Conservation (phyloP, 2,329 filamentous ascomycete species). For the Aureobasidium sp. region DNA sequence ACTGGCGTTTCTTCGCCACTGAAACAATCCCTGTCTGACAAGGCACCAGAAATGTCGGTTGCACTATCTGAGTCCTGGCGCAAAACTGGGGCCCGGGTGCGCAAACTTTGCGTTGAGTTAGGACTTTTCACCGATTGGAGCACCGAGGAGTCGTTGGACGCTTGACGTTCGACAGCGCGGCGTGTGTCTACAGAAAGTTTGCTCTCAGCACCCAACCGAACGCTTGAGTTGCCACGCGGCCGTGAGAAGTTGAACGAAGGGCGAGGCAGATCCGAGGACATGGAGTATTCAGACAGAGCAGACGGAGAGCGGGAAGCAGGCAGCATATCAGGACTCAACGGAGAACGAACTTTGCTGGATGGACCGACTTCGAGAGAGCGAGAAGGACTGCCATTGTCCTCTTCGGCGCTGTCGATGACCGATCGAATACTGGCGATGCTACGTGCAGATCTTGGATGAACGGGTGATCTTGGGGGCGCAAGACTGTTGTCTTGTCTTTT, state of each 20-base stretch:
- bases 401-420: conserved; percentile 51
- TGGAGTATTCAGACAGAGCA: conserved; percentile 72
- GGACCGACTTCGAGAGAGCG: conserved; percentile 56
- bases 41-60: conserved; percentile 3
- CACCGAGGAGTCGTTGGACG: conserved; percentile 2
- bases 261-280: conserved; percentile 52
- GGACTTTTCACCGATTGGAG: not conserved
- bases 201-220: conserved; percentile 18
- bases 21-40: conserved; percentile 12
- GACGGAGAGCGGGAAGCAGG: conserved; percentile 73
- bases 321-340: conserved; percentile 56
- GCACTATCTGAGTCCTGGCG: conserved; percentile 36
- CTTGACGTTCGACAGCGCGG: not conserved
- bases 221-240: conserved; percentile 65
- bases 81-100: conserved; percentile 21
- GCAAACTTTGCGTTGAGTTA: not conserved
- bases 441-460: conserved; percentile 36
- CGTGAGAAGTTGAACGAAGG: conserved; percentile 91
- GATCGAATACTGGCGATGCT: conserved; percentile 41
- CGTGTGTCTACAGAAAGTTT: conserved; percentile 18
- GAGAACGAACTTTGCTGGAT: conserved; percentile 57
- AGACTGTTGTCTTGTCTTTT: conserved; percentile 28
- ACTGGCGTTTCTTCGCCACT: conserved; percentile 18
- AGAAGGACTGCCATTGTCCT: conserved; percentile 60
- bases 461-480: conserved; percentile 30